Evolutionary conservation across 2,329 filamentous ascomycete species (phyloP), one percentile per base, ranked within the genome.

Genomic region (Acephala macrosclerotiorum): DNA sequence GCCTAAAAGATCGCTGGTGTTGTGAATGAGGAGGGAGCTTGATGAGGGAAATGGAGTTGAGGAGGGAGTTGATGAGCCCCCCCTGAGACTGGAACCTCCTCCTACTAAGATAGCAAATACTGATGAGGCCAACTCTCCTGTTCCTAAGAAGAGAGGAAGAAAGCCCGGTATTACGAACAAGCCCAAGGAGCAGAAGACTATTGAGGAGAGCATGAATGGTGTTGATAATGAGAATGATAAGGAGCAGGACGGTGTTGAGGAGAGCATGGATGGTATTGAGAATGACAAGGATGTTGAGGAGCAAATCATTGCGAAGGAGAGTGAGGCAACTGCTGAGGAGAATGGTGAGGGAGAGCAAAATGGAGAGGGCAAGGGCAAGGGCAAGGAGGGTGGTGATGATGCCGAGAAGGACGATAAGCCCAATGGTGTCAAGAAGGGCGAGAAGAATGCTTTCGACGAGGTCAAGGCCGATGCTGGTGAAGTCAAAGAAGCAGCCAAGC

Each of bases 181-280:
- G n/a, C n/a, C n/a, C n/a, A n/a, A n/a, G n/a, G n/a, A 73, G 42
- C 74, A 76, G 56, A 72, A 75, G 66, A 73, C 73, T 3, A 66
- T 75, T 56, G 74, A 76, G 63, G 73, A 75, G 58, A 63, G 61
- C 14, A 69, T 47, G 57, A 35, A 53, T 2, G 38, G 20, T 33
- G 51, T 33, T 12, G 63, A 47, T 12, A 18, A n/a, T n/a, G 11
- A 53, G 1, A n/a, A n/a, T n/a, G n/a, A n/a, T n/a, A n/a, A n/a
- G n/a, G n/a, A 73, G 42, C 74, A 76, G 56, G 72, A 75, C 65
- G 73, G 72, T 3, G 66, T 75, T 56, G 74, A 76, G 63, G 73
- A 75, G 58, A 63, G 61, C 14, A 69, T 47, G 57, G 26, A 53
- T 2, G 38, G 20, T 33, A 56, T 61, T 38, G 64, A 68, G 29